Base-by-base conservation (phyloP, 331 rosid species). In the Quercus phellos region DNA sequence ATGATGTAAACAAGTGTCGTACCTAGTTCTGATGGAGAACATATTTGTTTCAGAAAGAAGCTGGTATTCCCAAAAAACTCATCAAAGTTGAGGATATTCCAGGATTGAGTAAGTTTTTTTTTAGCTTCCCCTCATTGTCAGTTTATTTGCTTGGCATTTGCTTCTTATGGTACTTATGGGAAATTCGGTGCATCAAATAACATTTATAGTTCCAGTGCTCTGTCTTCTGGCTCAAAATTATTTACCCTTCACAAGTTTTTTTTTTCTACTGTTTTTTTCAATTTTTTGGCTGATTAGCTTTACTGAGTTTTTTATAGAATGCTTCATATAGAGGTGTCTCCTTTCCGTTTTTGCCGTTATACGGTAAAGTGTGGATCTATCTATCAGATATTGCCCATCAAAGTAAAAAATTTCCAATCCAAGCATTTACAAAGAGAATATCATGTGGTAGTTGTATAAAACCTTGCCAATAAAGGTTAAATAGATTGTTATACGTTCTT, bases 31-130 rank as follows among this genome's bases (percentile, higher is more conserved):
- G 79, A 81, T 74, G 74, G 29, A 78, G 74, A 22, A 38, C 54
- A 55, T 59, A 51, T 75, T 27, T 75, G 70, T 86, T 86, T 81
- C 96, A 94, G 99, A 91, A 89, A 79, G 97, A 95, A 82, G 96
- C 97, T 70, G 97, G 99, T 70, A 60, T 90, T 79, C 93, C 99
- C 42, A 88, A 87, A 79, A 95, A 85, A 74, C 70, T 79, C 59
- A 21, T 85, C 81, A 88, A 91, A 86, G 90, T 89, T 34, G 90
- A 90, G 83, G 99, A 93, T 63, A 93, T 95, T 79, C 97, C 97
- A 29, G 98, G 98, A 58, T 90, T 95, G 85, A 86, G 99, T 95
- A 84, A 91, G 97, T 83, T 34, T 60, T 38, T 38, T 58, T 58
- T 58, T 70, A 55, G 51, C 6, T 75, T 63, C 56, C 53, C 78